Conservation (phyloP, 352 stramenopile genomes). For the Thalassiosira hispida region DNA sequence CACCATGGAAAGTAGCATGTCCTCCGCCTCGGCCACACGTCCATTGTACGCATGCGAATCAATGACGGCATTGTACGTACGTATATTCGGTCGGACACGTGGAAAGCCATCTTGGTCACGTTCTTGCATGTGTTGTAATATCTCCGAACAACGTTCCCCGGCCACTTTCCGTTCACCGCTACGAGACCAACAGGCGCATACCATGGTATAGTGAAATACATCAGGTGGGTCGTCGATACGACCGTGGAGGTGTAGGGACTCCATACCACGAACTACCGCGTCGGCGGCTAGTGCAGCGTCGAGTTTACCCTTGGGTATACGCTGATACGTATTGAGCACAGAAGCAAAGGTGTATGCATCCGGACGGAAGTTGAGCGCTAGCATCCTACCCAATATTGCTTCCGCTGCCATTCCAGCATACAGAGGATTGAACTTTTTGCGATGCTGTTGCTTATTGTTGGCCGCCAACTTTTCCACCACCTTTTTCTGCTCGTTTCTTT, state of each 20-base stretch:
- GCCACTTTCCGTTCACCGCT: constrained; percentile 46
- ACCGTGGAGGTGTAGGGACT: constrained; percentile 65
- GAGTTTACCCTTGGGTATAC: constrained; percentile 50
- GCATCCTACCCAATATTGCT: constrained; percentile 52
- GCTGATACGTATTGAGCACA: constrained; percentile 68
- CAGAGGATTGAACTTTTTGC: constrained; percentile 41
- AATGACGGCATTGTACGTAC: constrained; percentile 77
- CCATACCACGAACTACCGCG: constrained; percentile 70
- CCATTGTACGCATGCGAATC: constrained; percentile 62
- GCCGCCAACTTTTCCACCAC: too few relatives aligned
- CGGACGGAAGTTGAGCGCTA: constrained; percentile 41
- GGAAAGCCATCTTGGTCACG: constrained; percentile 48
- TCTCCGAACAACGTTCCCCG: constrained; percentile 61
- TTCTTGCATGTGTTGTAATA: constrained; percentile 69
- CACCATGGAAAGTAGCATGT: constrained; percentile 76
- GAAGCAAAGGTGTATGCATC: constrained; percentile 66
- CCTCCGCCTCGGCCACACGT: constrained; percentile 59
- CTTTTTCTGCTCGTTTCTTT: neutral
- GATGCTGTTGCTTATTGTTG: neutral
- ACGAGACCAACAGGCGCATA: constrained; percentile 65
- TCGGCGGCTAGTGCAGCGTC: constrained; percentile 63
- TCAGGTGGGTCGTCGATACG: constrained; percentile 69
- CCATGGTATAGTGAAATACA: constrained; percentile 74
- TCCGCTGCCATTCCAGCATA: constrained; percentile 51
- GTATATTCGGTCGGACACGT: constrained; percentile 65